Evolutionary conservation across 352 stramenopile genomes (phyloP).

Genomic region (Phytophthora parvispora): DNA sequence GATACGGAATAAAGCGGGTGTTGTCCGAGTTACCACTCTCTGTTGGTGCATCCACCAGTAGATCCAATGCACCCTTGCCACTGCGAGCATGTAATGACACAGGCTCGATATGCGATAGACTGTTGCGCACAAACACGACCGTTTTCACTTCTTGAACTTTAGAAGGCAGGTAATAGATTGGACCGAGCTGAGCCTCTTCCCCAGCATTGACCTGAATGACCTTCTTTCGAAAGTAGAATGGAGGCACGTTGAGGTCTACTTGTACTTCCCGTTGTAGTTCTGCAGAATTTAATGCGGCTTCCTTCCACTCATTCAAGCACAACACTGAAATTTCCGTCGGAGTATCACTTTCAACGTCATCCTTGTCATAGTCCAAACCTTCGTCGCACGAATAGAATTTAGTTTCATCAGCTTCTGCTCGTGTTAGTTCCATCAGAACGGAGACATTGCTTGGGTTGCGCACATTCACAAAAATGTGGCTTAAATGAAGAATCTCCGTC

Average conservation of each 20-base stretch:
- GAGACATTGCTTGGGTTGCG: slow-evolving; percentile 61
- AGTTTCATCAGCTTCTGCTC: slow-evolving; percentile 38
- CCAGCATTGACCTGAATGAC: slow-evolving; percentile 36
- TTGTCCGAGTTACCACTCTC: neutral
- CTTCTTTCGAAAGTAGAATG: slow-evolving; percentile 47
- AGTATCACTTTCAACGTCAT: neutral
- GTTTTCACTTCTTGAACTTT: slow-evolving; percentile 37
- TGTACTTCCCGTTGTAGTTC: slow-evolving; percentile 6
- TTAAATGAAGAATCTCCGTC: slow-evolving; percentile 47
- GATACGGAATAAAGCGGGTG: neutral
- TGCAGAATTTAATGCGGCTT: slow-evolving; percentile 16
- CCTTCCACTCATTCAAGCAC: slow-evolving; percentile 55
- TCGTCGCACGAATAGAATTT: slow-evolving; percentile 63
- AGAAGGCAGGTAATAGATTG: slow-evolving; percentile 74
- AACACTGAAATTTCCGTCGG: slow-evolving; percentile 23
- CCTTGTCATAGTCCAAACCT: neutral
- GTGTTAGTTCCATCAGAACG: slow-evolving; percentile 60
- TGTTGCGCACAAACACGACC: slow-evolving; percentile 64
- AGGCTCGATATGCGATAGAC: slow-evolving; percentile 74
- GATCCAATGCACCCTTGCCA: slow-evolving; percentile 44
- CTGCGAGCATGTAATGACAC: slow-evolving; percentile 48
- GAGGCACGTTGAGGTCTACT: slow-evolving; percentile 19
- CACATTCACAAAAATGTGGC: slow-evolving; percentile 40
- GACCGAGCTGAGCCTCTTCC: slow-evolving; percentile 45
- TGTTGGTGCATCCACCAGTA: slow-evolving; percentile 17